Conservation (phyloP, 441 rosid species). For the Jatropha podagrica region DNA sequence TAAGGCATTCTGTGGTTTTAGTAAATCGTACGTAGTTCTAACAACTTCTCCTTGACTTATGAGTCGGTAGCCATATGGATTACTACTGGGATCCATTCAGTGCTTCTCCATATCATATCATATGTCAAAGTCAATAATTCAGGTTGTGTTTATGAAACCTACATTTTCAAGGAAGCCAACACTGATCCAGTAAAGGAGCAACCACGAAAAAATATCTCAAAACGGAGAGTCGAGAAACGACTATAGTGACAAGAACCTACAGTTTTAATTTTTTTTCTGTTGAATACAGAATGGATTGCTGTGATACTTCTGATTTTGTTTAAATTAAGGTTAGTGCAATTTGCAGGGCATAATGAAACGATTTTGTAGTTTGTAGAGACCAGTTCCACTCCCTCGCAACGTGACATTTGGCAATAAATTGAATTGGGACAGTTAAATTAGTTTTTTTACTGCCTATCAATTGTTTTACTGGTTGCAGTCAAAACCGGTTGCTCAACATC, state of each 20-base stretch:
- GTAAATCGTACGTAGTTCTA: no score
- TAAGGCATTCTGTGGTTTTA: background rate
- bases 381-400: background rate
- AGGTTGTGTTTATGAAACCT: background rate
- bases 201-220: no score
- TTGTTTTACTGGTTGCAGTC: no score
- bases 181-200: no score
- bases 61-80: background rate
- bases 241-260: no score
- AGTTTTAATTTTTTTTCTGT: no score
- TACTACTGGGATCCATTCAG: background rate
- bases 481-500: no score
- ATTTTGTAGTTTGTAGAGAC: background rate
- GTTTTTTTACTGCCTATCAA: no score
- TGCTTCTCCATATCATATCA: no score
- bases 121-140: background rate
- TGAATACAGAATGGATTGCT: background rate
- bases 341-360: background rate
- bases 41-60: background rate
- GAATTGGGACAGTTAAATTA: background rate
- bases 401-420: constrained; percentile 5
- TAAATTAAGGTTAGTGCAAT: background rate
- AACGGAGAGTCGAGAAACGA: no score
- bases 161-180: no score
- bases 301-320: no score